Base-by-base conservation (phyloP, 1,139 yeast genomes). In the Blastobotrys illinoisensis region DNA sequence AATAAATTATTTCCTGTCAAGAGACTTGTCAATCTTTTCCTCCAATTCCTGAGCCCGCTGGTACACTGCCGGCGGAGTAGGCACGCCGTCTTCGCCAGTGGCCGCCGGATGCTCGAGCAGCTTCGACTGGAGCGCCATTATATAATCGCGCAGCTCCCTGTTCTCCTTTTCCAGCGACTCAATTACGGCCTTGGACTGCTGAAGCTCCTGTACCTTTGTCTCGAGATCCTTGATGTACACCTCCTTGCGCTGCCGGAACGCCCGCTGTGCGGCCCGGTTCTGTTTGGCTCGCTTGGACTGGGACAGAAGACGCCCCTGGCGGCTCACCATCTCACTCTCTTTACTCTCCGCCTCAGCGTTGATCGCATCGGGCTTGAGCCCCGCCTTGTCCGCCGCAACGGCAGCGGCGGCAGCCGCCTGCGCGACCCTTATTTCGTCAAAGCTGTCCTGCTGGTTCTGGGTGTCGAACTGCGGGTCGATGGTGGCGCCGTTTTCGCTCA, bases 221-320 rank as follows among this genome's bases (percentile, higher is more conserved):
- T 89, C 96, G 58, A 89, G 75, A 51, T 88, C 91, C 69, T 83
- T 86, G 62, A 89, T 82, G 64, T 87, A 83, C 58, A 80, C 79
- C 62, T 88, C 96, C 67, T 86, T 85, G 56, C 96, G 78, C 66
- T 82, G 84, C 66, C 97, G 79, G 72, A 88, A 89, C 9, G 96
- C 95, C 62, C 88, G 80, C 71, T 89, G 97, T 1, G 97, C 96
- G 57, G 82, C 84, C 65, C 97, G 76, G 73, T 89, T 89, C 70
- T 89, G 97, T 16, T 86, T 88, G 1, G 97, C 96, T 60, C 97
- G 80, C 70, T 87, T 88, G 46, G 95, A 82, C 57, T 76, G 78
- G 13, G 85, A 78, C 45, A 86, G 73, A 6, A 79, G 79, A 59
- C 82, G 78, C 9, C 79, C 79, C 49, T 67, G 67, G 46, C 70